Evolutionary conservation across 2,329 filamentous ascomycete species (phyloP).

Genomic region (Fragosphaeria purpurea): DNA sequence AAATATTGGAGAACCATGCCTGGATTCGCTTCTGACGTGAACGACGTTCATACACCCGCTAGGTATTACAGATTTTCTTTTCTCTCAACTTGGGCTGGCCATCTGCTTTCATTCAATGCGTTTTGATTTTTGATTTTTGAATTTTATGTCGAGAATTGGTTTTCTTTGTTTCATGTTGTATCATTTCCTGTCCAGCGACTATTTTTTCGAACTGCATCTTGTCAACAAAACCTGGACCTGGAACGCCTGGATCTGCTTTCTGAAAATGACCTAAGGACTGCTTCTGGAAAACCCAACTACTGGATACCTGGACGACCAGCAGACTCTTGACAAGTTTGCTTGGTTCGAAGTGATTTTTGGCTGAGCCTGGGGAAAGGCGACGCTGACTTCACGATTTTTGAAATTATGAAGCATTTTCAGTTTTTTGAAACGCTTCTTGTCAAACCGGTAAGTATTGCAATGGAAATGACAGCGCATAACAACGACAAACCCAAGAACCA

Average conservation of each 20-base stretch:
- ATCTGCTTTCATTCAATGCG: conserved; percentile 16
- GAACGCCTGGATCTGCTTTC: background rate
- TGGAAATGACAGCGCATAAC: no score
- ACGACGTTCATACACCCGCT: conserved; percentile 50
- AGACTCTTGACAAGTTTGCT: conserved; percentile 1
- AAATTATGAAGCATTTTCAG: background rate
- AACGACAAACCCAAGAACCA: no score
- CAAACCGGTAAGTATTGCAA: no score
- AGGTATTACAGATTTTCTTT: conserved; percentile 47
- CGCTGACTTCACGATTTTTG: background rate
- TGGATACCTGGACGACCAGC: background rate
- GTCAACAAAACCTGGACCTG: background rate
- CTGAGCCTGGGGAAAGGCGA: background rate
- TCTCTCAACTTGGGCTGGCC: conserved; percentile 34
- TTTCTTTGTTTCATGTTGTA: conserved; percentile 10
- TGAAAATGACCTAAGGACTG: no score
- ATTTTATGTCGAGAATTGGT: conserved; percentile 14
- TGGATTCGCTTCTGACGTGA: conserved; percentile 46
- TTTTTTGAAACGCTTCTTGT: background rate
- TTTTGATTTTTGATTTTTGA: conserved; percentile 12
- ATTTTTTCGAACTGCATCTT: conserved; percentile 6
- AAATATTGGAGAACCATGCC: conserved; percentile 31
- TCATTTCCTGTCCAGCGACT: background rate
- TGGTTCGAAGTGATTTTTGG: background rate
- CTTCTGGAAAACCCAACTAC: no score